Evolutionary conservation across 768 basidiomycete genomes (phyloP), one percentile per base, ranked within the genome.

Genomic region (Rhizopogon vinicolor): DNA sequence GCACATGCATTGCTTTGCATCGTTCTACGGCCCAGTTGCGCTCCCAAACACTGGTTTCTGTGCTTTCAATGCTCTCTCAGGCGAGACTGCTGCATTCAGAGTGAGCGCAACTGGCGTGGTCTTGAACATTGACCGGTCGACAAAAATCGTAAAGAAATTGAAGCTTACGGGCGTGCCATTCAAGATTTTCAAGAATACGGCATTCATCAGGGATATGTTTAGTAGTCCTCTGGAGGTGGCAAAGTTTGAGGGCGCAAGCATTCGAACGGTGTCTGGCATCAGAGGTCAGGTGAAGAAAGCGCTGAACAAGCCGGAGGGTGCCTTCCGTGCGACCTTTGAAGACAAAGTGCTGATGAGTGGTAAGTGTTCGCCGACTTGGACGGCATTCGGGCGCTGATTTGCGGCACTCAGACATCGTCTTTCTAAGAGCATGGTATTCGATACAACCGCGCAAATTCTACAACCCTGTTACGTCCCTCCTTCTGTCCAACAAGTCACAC

Each of bases 171-270:
- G 97, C 31, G 81, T 86, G 33, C 97, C 96, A 25, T 93, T 87
- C 75, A 98, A 98, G 79, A 93, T 98, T 57, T 99, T 89, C 81
- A 98, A 98, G 76, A 99, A 99, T 72, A 99, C 97, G 12, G 97
- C 93, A 3, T 99, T 98, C 71, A 76, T 99, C 62, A 93, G 88
- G 77, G 93, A 97, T 65, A 99, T 99, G 97, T 99, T 99, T 76
- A 86, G 74, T 52, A 86, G 84, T 55, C 87, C 93, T 33, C 79
- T 98, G 33, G 97, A 99, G 71, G 94, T 98, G 12, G 94, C 94
- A 54, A 98, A 97, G 71, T 98, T 99, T 62, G 97, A 99, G 70
- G 97, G 97, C 16, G 97, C 97, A n/a, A 93, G 89, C 68, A 84
- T 99, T 54, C 79, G 87, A 56, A 98, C 96, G 0, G 97, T 98